phyloP scores from a whole-genome alignment of 2,329 filamentous ascomycete genomes.

The Phaeosphaeriaceae sp. region DNA sequence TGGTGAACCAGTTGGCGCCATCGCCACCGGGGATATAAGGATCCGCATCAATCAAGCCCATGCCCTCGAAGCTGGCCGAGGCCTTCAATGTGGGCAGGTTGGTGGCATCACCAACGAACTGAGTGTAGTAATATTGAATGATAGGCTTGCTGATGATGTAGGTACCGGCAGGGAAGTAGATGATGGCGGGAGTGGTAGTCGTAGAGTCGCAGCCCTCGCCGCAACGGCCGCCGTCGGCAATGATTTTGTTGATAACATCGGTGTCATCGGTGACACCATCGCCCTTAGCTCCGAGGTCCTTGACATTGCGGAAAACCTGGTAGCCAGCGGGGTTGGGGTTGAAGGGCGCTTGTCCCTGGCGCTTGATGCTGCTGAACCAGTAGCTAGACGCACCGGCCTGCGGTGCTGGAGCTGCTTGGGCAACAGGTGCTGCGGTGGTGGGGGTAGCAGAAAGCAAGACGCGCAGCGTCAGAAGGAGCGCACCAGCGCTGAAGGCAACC shows the following conservation, averaged over 20 bases:
- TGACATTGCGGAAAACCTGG: slow-evolving; percentile 64
- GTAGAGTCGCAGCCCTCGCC: slow-evolving; percentile 81
- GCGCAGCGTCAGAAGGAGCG: slow-evolving; percentile 47
- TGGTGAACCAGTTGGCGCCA: slow-evolving; percentile 59
- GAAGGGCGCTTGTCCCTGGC: slow-evolving; percentile 73
- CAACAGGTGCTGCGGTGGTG: slow-evolving; percentile 38
- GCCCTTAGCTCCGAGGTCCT: slow-evolving; percentile 55
- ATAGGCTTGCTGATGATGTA: slow-evolving; percentile 83
- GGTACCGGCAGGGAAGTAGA: slow-evolving; percentile 91
- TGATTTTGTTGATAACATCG: slow-evolving; percentile 83
- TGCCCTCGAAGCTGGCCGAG: slow-evolving; percentile 71
- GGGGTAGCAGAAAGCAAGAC: slow-evolving; percentile 41
- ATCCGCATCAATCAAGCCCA: slow-evolving; percentile 88
- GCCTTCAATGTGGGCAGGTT: slow-evolving; percentile 76
- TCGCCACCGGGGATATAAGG: slow-evolving; percentile 75
- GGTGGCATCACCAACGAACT: slow-evolving; percentile 83
- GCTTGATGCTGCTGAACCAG: slow-evolving; percentile 75
- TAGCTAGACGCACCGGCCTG: slow-evolving; percentile 55
- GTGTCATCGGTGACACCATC: slow-evolving; percentile 82
- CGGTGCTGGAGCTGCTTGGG: slow-evolving; percentile 27
- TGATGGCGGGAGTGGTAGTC: slow-evolving; percentile 81
- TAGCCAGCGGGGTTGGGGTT: slow-evolving; percentile 63
- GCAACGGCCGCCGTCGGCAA: slow-evolving; percentile 80
- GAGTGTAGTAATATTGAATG: slow-evolving; percentile 89
- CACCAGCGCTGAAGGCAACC: slow-evolving; percentile 46